Percentiles rank a stretch among this genome's conserved stretches.
phyloP scores from a whole-genome alignment of 768 basidiomycete species.

The Pisolithus sp. region DNA sequence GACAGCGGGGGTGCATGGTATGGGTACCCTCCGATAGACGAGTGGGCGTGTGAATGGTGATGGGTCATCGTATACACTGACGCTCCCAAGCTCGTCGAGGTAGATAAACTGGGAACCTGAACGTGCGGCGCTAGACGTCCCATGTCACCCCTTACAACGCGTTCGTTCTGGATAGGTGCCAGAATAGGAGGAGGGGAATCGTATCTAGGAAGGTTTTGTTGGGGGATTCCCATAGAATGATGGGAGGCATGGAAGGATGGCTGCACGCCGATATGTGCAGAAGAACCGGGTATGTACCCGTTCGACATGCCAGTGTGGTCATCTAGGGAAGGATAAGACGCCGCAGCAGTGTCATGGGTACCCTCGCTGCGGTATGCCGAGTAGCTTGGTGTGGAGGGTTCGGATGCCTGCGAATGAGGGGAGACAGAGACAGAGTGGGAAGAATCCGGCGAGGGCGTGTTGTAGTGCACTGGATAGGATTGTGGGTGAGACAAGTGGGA shows the following conservation, averaged over 20 bases:
- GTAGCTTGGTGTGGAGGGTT: constrained; percentile 32
- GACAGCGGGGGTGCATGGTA: constrained; percentile 34
- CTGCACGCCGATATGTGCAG: constrained; percentile 16
- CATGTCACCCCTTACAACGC: constrained; percentile 26
- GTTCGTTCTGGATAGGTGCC: constrained; percentile 47
- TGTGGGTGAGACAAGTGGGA: constrained; percentile 56
- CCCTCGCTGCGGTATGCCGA: constrained; percentile 41
- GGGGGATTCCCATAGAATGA: constrained; percentile 14
- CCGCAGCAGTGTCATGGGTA: constrained; percentile 20
- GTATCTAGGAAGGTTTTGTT: constrained; percentile 30
- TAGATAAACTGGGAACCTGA: constrained; percentile 25
- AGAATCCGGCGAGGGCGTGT: constrained; percentile 46
- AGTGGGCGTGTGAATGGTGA: constrained; percentile 34
- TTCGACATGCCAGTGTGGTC: constrained; percentile 15
- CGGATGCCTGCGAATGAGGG: constrained; percentile 27
- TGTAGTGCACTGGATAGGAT: constrained; percentile 33
- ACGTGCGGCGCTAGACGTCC: constrained; percentile 26
- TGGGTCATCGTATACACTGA: not conserved
- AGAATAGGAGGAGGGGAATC: constrained; percentile 50
- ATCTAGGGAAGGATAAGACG: constrained; percentile 34
- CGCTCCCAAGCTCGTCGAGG: constrained; percentile 18
- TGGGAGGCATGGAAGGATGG: constrained; percentile 9
- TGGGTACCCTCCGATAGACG: constrained; percentile 34
- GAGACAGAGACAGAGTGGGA: constrained; percentile 47
- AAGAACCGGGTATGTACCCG: constrained; percentile 23